These are phyloP conservation scores for Aspergillus candidus DNA, from an alignment of 2,329 filamentous ascomycete genomes.

Conservation along the genomic window DNA sequence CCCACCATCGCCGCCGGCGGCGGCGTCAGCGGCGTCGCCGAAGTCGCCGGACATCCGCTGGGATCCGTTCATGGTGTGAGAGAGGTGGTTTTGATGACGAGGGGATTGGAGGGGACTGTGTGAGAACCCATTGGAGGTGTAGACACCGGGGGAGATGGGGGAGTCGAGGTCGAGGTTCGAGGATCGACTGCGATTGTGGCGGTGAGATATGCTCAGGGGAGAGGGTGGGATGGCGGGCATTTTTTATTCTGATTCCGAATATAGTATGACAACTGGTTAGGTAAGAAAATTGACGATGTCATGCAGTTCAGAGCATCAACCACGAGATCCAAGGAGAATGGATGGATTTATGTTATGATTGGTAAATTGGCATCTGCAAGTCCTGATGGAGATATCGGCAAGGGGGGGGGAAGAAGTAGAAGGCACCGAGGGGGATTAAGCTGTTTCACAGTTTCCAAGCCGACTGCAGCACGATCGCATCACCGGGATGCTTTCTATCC, in stretches of 20 bases:
- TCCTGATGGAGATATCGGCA: background rate
- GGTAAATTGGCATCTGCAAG: constrained; percentile 1
- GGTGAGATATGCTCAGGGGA: constrained; percentile 35
- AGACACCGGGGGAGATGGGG: constrained; percentile 28
- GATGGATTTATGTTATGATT: background rate
- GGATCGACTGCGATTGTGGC: constrained; percentile 26
- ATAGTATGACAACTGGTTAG: constrained; percentile 3
- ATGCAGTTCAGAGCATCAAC: too few relatives aligned
- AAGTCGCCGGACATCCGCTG: constrained; percentile 37
- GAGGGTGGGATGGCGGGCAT: constrained; percentile 28
- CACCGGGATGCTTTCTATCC: constrained; percentile 11
- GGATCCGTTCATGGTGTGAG: constrained; percentile 31
- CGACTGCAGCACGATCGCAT: constrained; percentile 7
- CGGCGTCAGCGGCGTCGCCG: constrained; percentile 24
- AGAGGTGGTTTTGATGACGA: constrained; percentile 30
- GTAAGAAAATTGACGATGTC: constrained; percentile 1
- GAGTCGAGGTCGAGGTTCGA: constrained; percentile 32
- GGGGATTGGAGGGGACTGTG: constrained; percentile 30
- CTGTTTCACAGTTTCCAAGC: too few relatives aligned
- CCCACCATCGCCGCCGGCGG: constrained; percentile 16
- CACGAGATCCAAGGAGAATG: background rate
- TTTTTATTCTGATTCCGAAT: constrained; percentile 6
- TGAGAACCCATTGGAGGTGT: constrained; percentile 26
- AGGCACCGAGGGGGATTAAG: constrained; percentile 6
- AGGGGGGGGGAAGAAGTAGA: background rate